A percentile compares a stretch with the other conserved stretches of the same genome.
Conservation (phyloP, 2,329 filamentous ascomycete species). For the Penicillium aurantiogriseum region DNA sequence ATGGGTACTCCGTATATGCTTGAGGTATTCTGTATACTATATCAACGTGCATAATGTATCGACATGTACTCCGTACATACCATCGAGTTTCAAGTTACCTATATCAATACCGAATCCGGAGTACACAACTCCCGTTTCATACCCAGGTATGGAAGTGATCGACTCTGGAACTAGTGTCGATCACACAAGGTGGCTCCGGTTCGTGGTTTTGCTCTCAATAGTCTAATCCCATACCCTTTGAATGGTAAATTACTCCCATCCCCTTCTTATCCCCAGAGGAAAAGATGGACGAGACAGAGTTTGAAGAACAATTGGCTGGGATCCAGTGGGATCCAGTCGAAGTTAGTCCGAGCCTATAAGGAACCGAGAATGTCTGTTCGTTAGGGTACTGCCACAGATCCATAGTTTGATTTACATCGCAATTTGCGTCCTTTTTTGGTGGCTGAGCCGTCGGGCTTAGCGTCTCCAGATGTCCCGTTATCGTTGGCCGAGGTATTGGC, state of each 20-base stretch:
- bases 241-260: not conserved
- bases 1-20: too few species aligned
- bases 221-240: not conserved
- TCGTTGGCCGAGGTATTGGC: not conserved
- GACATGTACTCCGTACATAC: too few species aligned
- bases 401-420: not conserved
- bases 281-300: constrained; percentile 3
- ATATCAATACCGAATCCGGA: too few species aligned
- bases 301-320: not conserved
- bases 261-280: not conserved
- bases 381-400: constrained; percentile 1
- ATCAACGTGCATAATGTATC: not conserved
- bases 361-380: not conserved
- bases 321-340: constrained; percentile 1
- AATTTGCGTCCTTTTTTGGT: constrained; percentile 5
- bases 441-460: constrained; percentile 6
- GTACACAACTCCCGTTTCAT: not conserved
- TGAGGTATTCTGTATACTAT: not conserved
- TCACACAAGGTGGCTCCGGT: constrained; percentile 18
- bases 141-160: constrained; percentile 10
- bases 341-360: not conserved
- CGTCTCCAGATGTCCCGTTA: not conserved
- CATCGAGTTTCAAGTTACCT: not conserved
- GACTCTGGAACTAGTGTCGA: constrained; percentile 22
- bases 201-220: constrained; percentile 6